A percentile compares a stretch with the other conserved stretches of the same genome.
Evolutionary conservation across 306 rosid genomes (phyloP).

Genomic region (Corylus americana): DNA sequence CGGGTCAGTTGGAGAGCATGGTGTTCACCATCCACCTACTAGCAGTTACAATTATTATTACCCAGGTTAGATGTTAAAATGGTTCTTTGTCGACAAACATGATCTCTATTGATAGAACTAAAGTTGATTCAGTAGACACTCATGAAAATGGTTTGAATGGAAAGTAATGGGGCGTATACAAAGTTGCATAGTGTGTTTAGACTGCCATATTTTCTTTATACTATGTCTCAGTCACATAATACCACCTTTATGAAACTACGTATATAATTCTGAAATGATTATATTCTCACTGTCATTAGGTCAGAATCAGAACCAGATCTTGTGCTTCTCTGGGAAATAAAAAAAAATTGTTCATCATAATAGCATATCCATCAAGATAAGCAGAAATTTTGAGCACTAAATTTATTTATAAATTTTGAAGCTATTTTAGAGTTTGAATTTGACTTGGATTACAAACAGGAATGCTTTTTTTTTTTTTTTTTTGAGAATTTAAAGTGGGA

Average conservation of each 20-base stretch:
- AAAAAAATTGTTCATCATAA: not conserved
- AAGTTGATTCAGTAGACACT: constrained; percentile 1
- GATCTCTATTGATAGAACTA: not conserved
- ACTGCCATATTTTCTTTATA: not conserved
- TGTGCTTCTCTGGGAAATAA: not conserved
- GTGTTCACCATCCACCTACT: constrained; percentile 43
- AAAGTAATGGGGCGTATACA: not conserved
- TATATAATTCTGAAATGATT: too few species aligned
- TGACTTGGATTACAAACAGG: too few species aligned
- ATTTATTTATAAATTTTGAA: not conserved
- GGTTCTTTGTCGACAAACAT: constrained; percentile 17
- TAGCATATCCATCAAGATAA: not conserved
- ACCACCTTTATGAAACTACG: too few species aligned
- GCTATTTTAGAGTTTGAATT: too few species aligned
- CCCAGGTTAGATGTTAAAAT: constrained; percentile 46
- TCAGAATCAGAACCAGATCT: not conserved
- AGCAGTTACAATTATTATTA: constrained; percentile 44
- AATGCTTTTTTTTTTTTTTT: too few species aligned
- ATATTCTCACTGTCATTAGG: too few species aligned
- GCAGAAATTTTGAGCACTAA: not conserved
- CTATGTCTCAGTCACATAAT: not conserved
- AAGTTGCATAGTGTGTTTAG: not conserved
- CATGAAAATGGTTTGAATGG: not conserved
- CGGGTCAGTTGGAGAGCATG: constrained; percentile 45
- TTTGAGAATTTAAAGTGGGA: too few species aligned